phyloP scores from a whole-genome alignment of 768 basidiomycete genomes.

The Mycena capillaripes region DNA sequence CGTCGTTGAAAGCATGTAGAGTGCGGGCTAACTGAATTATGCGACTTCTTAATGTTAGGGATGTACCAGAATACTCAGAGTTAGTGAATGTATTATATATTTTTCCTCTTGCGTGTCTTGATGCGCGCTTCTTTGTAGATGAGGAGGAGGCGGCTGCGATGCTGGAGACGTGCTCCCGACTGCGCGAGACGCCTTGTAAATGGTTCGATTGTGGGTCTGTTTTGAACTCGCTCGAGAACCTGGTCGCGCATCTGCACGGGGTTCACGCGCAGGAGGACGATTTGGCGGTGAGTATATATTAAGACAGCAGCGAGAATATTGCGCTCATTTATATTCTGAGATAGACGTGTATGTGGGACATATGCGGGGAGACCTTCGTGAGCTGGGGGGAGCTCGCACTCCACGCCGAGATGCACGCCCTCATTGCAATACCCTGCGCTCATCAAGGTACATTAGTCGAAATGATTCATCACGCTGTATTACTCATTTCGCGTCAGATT shows the following conservation, averaged over 20 bases:
- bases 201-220: slow-evolving; percentile 72
- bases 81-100: slow-evolving; percentile 31
- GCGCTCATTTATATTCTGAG: neutral
- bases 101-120: slow-evolving; percentile 17
- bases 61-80: slow-evolving; percentile 37
- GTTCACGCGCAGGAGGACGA: slow-evolving; percentile 50
- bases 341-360: slow-evolving; percentile 66
- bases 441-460: slow-evolving; percentile 60
- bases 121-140: slow-evolving; percentile 49
- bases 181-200: slow-evolving; percentile 64
- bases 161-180: slow-evolving; percentile 61
- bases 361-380: slow-evolving; percentile 63
- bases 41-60: slow-evolving; percentile 18
- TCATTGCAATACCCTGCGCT: slow-evolving; percentile 58
- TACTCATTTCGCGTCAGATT: slow-evolving; percentile 56
- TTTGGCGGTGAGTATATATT: slow-evolving; percentile 1
- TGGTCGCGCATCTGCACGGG: slow-evolving; percentile 63
- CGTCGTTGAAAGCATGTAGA: slow-evolving; percentile 4
- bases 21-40: slow-evolving; percentile 7
- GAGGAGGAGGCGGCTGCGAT: slow-evolving; percentile 59
- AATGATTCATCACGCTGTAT: neutral
- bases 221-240: slow-evolving; percentile 65
- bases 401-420: slow-evolving; percentile 71
- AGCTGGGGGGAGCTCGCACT: slow-evolving; percentile 50
- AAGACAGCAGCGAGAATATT: too few species aligned